Percentiles rank a stretch among this genome's conserved stretches.
These are phyloP conservation scores for Neocatenulostroma microsporum DNA, from an alignment of 2,329 filamentous ascomycete species.

Conservation along the genomic window DNA sequence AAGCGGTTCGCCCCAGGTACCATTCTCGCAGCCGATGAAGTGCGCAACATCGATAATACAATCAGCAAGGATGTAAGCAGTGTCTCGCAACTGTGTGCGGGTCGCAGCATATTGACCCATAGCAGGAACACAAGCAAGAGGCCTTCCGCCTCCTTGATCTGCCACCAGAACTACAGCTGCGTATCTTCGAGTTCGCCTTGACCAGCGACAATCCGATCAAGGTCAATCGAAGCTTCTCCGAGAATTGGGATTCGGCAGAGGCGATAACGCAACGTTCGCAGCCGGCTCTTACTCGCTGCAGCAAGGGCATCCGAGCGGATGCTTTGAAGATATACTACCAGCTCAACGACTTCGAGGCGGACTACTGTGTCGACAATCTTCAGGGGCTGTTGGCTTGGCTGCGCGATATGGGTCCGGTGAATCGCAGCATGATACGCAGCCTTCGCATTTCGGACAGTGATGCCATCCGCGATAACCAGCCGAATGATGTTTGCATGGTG, in stretches of 20 bases:
- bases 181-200: constrained; percentile 4
- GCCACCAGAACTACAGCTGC: constrained; percentile 3
- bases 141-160: constrained; percentile 1
- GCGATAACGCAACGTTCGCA: too few species aligned
- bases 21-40: too few species aligned
- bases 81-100: too few species aligned
- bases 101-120: too few species aligned
- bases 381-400: neutral
- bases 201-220: neutral
- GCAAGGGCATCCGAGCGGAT: neutral
- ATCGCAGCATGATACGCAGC: neutral
- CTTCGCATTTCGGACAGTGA: too few species aligned
- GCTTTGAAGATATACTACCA: constrained; percentile 1
- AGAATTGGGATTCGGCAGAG: too few species aligned
- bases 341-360: neutral
- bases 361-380: neutral
- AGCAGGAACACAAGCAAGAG: neutral
- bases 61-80: too few species aligned
- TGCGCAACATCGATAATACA: too few species aligned
- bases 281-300: neutral
- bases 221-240: too few species aligned
- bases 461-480: too few species aligned
- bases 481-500: too few species aligned
- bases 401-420: neutral
- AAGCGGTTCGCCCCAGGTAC: too few species aligned